Evolutionary conservation across 768 basidiomycete species (phyloP).

Genomic region (Amanita polypyramis): DNA sequence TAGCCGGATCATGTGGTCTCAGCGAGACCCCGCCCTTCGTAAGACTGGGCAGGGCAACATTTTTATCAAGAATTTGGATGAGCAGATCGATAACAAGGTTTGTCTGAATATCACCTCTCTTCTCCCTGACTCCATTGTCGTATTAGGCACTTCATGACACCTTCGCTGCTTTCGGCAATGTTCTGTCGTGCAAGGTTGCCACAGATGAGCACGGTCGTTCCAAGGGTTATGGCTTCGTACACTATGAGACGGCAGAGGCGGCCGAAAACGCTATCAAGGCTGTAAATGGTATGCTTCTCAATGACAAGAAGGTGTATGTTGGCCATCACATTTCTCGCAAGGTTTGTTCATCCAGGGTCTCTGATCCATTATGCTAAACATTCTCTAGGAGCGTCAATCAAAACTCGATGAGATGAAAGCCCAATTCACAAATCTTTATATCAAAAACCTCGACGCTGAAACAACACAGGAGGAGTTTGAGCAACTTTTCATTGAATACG

Average conservation of each 20-base stretch:
- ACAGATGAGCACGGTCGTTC: slow-evolving; percentile 92
- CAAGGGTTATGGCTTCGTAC: slow-evolving; percentile 97
- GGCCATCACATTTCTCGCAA: slow-evolving; percentile 97
- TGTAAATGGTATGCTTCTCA: slow-evolving; percentile 98
- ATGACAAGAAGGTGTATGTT: slow-evolving; percentile 99
- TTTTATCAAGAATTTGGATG: slow-evolving; percentile 99
- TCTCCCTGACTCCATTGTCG: not conserved
- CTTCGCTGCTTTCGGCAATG: slow-evolving; percentile 97
- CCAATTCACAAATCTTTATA: slow-evolving; percentile 96
- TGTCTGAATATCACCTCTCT: slow-evolving; percentile 1
- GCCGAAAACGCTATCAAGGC: slow-evolving; percentile 95
- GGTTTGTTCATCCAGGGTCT: slow-evolving; percentile 28
- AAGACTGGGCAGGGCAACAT: slow-evolving; percentile 99
- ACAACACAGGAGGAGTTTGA: slow-evolving; percentile 81
- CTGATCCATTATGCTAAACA: not conserved
- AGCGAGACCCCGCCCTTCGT: slow-evolving; percentile 97
- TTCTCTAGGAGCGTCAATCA: slow-evolving; percentile 79
- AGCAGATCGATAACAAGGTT: slow-evolving; percentile 96
- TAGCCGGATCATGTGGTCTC: slow-evolving; percentile 99
- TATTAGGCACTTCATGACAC: slow-evolving; percentile 94
- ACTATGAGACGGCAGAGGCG: slow-evolving; percentile 96
- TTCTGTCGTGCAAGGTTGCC: slow-evolving; percentile 98
- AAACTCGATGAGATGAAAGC: slow-evolving; percentile 97
- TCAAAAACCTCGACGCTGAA: slow-evolving; percentile 92
- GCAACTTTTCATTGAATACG: slow-evolving; percentile 66